phyloP scores from a whole-genome alignment of 2,329 filamentous ascomycete genomes.

The Cytospora paraplurivora region DNA sequence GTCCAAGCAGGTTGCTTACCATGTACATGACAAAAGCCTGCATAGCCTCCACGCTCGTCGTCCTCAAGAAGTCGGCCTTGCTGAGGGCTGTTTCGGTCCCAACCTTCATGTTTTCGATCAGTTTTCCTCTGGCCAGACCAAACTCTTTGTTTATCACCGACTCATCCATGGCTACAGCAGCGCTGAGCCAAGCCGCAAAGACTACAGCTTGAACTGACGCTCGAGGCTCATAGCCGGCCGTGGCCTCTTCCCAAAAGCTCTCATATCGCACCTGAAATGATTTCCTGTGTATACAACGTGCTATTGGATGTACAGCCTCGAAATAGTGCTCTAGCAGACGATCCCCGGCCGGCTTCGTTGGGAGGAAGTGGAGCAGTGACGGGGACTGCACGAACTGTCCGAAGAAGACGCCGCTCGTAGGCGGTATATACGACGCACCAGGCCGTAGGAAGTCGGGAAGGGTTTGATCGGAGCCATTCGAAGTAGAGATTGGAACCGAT shows the following conservation, averaged over 20 bases:
- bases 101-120: slow-evolving; percentile 65
- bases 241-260: slow-evolving; percentile 65
- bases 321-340: slow-evolving; percentile 69
- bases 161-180: slow-evolving; percentile 66
- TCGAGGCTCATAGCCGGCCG: slow-evolving; percentile 61
- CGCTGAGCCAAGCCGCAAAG: slow-evolving; percentile 70
- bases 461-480: slow-evolving; percentile 35
- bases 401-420: slow-evolving; percentile 69
- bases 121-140: slow-evolving; percentile 53
- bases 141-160: slow-evolving; percentile 53
- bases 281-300: slow-evolving; percentile 67
- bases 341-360: slow-evolving; percentile 59
- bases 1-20: slow-evolving; percentile 45
- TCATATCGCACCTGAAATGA: slow-evolving; percentile 67
- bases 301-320: slow-evolving; percentile 66
- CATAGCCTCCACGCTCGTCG: slow-evolving; percentile 71
- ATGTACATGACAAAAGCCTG: slow-evolving; percentile 79
- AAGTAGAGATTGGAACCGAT: slow-evolving; percentile 21
- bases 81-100: slow-evolving; percentile 68
- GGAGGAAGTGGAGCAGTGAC: slow-evolving; percentile 62
- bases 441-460: slow-evolving; percentile 63
- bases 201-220: slow-evolving; percentile 68
- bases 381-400: slow-evolving; percentile 51
- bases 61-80: slow-evolving; percentile 70
- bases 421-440: slow-evolving; percentile 66